These are phyloP conservation scores for Scedosporium minutisporum DNA, from an alignment of 2,329 filamentous ascomycete species.

Conservation along the genomic window DNA sequence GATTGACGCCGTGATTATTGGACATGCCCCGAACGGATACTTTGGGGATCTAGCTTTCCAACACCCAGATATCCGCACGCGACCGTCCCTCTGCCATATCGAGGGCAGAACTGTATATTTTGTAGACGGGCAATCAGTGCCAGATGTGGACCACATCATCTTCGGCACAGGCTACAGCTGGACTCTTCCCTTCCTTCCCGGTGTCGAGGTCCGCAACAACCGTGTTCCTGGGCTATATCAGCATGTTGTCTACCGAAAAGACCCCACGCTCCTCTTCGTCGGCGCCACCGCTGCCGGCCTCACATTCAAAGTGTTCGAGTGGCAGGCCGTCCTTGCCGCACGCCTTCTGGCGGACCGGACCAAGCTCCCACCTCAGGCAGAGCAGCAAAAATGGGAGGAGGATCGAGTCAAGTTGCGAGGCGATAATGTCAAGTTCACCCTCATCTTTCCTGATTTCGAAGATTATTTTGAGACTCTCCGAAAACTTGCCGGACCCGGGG, in stretches of 20 bases:
- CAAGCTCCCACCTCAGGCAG: slow-evolving; percentile 34
- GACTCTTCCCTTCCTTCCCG: slow-evolving; percentile 51
- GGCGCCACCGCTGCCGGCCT: slow-evolving; percentile 43
- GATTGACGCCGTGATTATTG: slow-evolving; percentile 24
- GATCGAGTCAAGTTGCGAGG: slow-evolving; percentile 43
- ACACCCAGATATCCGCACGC: slow-evolving; percentile 40
- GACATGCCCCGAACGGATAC: slow-evolving; percentile 39
- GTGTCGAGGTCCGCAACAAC: slow-evolving; percentile 42
- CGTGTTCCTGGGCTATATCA: slow-evolving; percentile 46
- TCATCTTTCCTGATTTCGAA: slow-evolving; percentile 53
- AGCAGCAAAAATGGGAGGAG: slow-evolving; percentile 46
- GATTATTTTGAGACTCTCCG: slow-evolving; percentile 46
- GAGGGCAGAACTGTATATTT: slow-evolving; percentile 41
- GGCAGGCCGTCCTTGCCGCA: slow-evolving; percentile 55
- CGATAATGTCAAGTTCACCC: slow-evolving; percentile 45
- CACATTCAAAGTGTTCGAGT: slow-evolving; percentile 61
- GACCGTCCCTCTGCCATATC: slow-evolving; percentile 39
- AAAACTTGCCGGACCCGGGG: neutral
- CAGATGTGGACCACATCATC: slow-evolving; percentile 50
- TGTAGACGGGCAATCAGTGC: slow-evolving; percentile 40
- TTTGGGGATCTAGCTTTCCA: slow-evolving; percentile 51
- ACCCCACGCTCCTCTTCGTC: slow-evolving; percentile 47
- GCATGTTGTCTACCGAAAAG: slow-evolving; percentile 44
- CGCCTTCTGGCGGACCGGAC: slow-evolving; percentile 46
- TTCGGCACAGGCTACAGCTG: slow-evolving; percentile 59